phyloP scores from a whole-genome alignment of 1,284 basidiomycete species.

The Puccinia horiana region DNA sequence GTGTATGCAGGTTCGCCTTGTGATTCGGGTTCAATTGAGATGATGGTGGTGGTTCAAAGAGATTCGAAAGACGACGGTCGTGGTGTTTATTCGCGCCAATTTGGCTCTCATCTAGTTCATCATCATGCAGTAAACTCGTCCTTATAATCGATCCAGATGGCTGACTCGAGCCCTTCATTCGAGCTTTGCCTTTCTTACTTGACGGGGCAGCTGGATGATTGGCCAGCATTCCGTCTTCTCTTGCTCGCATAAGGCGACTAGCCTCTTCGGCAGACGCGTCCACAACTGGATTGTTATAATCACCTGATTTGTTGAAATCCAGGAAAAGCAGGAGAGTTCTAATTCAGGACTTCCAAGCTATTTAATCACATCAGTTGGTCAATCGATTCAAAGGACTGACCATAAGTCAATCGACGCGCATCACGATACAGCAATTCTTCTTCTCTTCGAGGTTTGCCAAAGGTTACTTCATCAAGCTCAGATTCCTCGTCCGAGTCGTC shows the following conservation, averaged over 20 bases:
- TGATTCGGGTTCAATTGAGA: neutral
- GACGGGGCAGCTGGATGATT: constrained; percentile 31
- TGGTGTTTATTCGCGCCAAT: neutral
- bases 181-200: constrained; percentile 24
- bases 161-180: neutral
- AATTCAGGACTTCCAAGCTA: constrained; percentile 77
- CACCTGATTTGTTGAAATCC: constrained; percentile 63
- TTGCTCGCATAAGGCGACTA: constrained; percentile 53
- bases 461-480: constrained; percentile 60
- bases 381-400: constrained; percentile 67
- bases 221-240: constrained; percentile 51
- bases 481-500: constrained; percentile 58
- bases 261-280: constrained; percentile 55
- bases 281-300: constrained; percentile 54
- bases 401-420: constrained; percentile 75
- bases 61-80: neutral
- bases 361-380: constrained; percentile 72
- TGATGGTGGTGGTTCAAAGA: neutral
- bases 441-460: constrained; percentile 66
- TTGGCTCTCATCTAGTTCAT: neutral
- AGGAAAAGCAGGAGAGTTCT: constrained; percentile 60
- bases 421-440: constrained; percentile 73
- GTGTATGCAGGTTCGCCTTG: neutral
- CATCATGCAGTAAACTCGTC: constrained; percentile 17
- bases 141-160: neutral